phyloP scores from a whole-genome alignment of 257 asterid species.

The Solanum etuberosum region DNA sequence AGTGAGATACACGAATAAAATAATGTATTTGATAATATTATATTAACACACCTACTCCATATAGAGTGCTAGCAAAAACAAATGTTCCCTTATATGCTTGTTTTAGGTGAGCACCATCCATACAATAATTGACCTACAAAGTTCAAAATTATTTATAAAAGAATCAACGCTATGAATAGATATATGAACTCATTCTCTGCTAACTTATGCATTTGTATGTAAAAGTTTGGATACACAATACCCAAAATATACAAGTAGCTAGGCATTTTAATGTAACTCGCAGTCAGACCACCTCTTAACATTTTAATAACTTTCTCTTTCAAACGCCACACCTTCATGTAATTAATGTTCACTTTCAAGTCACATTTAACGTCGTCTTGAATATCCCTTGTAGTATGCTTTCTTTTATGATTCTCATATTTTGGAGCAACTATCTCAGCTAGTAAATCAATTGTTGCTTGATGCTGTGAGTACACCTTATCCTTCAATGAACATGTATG shows the following conservation, averaged over 20 bases:
- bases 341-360: not conserved
- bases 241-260: not conserved
- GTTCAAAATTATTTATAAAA: not conserved
- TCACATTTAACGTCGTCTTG: not conserved
- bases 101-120: not conserved
- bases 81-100: no score
- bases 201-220: not conserved
- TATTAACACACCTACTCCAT: not conserved
- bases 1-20: not conserved
- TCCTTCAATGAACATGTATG: not conserved
- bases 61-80: not conserved
- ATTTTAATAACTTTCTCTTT: not conserved
- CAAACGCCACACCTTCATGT: not conserved
- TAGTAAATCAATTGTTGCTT: not conserved
- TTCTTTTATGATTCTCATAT: not conserved
- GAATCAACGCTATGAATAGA: not conserved
- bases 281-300: not conserved
- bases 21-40: no score
- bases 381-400: not conserved
- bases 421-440: not conserved
- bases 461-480: not conserved
- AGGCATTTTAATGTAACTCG: not conserved
- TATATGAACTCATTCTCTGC: not conserved
- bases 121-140: not conserved
- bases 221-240: not conserved